These are phyloP conservation scores for Pseudozyma tsukubaensis DNA, from an alignment of 1,284 basidiomycete species.

Conservation along the genomic window DNA sequence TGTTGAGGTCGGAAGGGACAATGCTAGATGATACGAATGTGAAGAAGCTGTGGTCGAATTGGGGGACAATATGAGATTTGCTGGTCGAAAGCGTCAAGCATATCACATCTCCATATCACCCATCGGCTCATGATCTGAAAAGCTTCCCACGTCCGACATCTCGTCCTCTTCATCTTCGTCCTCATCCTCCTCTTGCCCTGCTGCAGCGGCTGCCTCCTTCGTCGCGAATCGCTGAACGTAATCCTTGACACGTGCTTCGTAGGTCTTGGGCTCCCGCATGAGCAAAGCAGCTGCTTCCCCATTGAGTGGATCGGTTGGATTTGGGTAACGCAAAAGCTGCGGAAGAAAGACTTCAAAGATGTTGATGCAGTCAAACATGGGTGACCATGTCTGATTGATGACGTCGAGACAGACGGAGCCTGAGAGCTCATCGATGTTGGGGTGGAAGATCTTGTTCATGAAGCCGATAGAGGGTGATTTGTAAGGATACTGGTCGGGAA, in stretches of 20 bases:
- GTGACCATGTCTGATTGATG: constrained; percentile 63
- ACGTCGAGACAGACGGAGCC: constrained; percentile 64
- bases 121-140: constrained; percentile 53
- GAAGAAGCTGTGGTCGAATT: not conserved
- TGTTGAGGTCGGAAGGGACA: constrained; percentile 7
- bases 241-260: constrained; percentile 61
- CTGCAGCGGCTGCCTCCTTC: constrained; percentile 46
- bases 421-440: constrained; percentile 92
- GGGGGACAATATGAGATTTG: not conserved
- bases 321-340: constrained; percentile 94
- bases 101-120: constrained; percentile 56
- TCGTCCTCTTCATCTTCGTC: constrained; percentile 59
- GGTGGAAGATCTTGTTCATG: constrained; percentile 99
- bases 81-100: not conserved
- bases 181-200: constrained; percentile 49
- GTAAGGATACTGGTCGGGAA: constrained; percentile 99
- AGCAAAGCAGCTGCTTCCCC: constrained; percentile 95
- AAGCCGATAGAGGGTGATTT: constrained; percentile 99
- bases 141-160: constrained; percentile 66
- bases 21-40: constrained; percentile 1
- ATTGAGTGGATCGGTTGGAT: constrained; percentile 96
- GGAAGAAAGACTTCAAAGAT: constrained; percentile 99
- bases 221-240: constrained; percentile 61
- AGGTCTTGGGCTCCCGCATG: constrained; percentile 91
- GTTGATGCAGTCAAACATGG: constrained; percentile 87